A percentile compares a stretch with the other conserved stretches of the same genome.
These are phyloP conservation scores for Elongisporangium anandrum DNA, from an alignment of 352 stramenopile genomes.

Conservation along the genomic window DNA sequence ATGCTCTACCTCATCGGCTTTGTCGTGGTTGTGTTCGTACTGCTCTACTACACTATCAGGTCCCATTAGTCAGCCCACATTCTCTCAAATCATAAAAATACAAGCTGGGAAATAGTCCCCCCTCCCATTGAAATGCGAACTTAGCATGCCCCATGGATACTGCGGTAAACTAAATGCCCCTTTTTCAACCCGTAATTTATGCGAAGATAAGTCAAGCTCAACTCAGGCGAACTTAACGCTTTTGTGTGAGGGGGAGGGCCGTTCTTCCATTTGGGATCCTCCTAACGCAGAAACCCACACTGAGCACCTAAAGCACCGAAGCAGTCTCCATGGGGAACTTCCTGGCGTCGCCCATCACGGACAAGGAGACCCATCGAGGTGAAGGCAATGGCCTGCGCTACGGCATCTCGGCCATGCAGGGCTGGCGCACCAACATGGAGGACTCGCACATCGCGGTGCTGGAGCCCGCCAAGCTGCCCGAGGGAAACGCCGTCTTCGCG, in stretches of 20 bases:
- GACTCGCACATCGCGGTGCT: slow-evolving; percentile 67
- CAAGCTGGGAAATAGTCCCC: neutral
- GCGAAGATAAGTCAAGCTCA: neutral
- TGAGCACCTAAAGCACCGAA: slow-evolving; percentile 2
- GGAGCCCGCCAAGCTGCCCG: slow-evolving; percentile 34
- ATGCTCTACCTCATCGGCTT: slow-evolving; percentile 87
- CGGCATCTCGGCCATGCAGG: slow-evolving; percentile 74
- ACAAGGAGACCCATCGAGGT: slow-evolving; percentile 62
- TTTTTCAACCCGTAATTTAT: neutral
- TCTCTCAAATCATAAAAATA: slow-evolving; percentile 11
- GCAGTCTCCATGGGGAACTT: slow-evolving; percentile 73
- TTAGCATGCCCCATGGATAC: neutral
- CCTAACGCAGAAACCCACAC: neutral
- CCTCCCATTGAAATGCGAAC: neutral
- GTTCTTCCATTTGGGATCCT: neutral
- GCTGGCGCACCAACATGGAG: slow-evolving; percentile 82
- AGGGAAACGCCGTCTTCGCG: slow-evolving; percentile 59
- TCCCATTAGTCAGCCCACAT: slow-evolving; percentile 42
- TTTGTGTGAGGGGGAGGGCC: neutral
- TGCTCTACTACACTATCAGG: slow-evolving; percentile 80
- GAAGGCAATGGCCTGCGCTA: slow-evolving; percentile 54
- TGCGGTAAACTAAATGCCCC: neutral
- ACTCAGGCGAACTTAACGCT: neutral
- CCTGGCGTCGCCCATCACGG: slow-evolving; percentile 65
- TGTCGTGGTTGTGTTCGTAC: slow-evolving; percentile 80